Percentiles rank a stretch among this genome's conserved stretches.
Evolutionary conservation across 1,284 basidiomycete species (phyloP).

Genomic region (Boletus holoroseus): DNA sequence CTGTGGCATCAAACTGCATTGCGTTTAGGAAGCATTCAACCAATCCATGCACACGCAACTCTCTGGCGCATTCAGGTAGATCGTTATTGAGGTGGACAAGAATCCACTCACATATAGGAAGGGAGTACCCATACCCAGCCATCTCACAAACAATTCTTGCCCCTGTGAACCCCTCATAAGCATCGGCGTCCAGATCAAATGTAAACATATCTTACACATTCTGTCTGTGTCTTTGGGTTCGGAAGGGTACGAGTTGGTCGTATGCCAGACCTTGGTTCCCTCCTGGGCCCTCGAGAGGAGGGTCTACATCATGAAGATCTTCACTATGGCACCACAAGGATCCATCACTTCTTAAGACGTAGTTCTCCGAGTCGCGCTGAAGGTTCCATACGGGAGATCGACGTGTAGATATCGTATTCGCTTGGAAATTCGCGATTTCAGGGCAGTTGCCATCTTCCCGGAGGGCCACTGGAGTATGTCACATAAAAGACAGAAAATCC

Average conservation of each 20-base stretch:
- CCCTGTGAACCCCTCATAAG: neutral
- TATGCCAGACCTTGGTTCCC: neutral
- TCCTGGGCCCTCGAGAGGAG: neutral
- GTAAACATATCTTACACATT: neutral
- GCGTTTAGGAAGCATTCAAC: neutral
- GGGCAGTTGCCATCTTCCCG: too few relatives aligned
- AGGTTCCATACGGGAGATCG: too few relatives aligned
- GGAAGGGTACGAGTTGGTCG: conserved; percentile 32
- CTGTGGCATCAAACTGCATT: neutral
- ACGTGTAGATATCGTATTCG: too few relatives aligned
- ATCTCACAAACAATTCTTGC: neutral
- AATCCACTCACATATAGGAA: neutral
- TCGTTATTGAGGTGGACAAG: neutral
- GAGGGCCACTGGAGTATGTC: neutral
- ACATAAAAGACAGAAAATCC: neutral
- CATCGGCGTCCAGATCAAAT: neutral
- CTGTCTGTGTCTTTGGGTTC: neutral
- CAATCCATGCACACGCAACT: neutral
- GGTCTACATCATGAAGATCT: neutral
- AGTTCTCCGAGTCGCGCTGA: too few relatives aligned
- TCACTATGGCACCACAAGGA: too few relatives aligned
- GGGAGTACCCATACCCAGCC: neutral
- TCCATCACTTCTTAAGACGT: too few relatives aligned
- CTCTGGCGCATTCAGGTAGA: neutral
- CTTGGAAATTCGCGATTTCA: too few relatives aligned